These are phyloP conservation scores for Pseudogymnoascus sp. DNA, from an alignment of 2,329 filamentous ascomycete genomes.

Conservation along the genomic window DNA sequence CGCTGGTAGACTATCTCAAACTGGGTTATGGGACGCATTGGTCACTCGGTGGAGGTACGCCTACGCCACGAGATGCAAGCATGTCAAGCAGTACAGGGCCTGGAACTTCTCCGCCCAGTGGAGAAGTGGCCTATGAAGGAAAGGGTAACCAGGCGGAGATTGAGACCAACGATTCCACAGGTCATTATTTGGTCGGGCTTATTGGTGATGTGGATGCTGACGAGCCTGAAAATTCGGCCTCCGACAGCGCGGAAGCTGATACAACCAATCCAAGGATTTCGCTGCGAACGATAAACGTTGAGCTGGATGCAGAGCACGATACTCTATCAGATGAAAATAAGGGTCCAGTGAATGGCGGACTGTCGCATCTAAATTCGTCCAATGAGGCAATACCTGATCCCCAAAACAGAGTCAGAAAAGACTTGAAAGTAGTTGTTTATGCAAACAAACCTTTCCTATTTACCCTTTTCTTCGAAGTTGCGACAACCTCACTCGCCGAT, in stretches of 20 bases:
- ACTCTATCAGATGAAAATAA: slow-evolving; percentile 38
- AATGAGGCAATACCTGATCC: slow-evolving; percentile 30
- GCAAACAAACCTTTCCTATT: slow-evolving; percentile 69
- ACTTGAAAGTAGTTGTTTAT: slow-evolving; percentile 63
- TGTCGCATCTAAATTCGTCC: slow-evolving; percentile 21
- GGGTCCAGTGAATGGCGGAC: slow-evolving; percentile 22
- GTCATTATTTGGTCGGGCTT: slow-evolving; percentile 60
- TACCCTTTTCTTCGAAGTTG: slow-evolving; percentile 60
- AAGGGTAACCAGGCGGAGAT: neutral
- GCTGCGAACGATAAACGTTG: slow-evolving; percentile 59
- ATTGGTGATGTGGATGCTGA: slow-evolving; percentile 53
- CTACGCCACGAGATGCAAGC: slow-evolving; percentile 10
- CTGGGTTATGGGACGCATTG: slow-evolving; percentile 61
- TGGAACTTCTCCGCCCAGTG: neutral
- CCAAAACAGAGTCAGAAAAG: slow-evolving; percentile 48
- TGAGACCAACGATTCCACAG: slow-evolving; percentile 25
- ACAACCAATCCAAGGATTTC: slow-evolving; percentile 47
- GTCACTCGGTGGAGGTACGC: slow-evolving; percentile 36
- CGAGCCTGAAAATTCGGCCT: slow-evolving; percentile 11
- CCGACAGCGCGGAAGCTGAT: slow-evolving; percentile 9
- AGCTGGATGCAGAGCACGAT: slow-evolving; percentile 41
- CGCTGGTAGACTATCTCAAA: slow-evolving; percentile 56
- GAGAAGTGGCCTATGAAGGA: neutral
- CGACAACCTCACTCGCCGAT: slow-evolving; percentile 50
- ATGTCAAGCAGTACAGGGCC: neutral